A percentile compares a stretch with the other conserved stretches of the same genome.
Evolutionary conservation across 139 green algal species (phyloP).

Genomic region (Auxenochlorella protothecoides): DNA sequence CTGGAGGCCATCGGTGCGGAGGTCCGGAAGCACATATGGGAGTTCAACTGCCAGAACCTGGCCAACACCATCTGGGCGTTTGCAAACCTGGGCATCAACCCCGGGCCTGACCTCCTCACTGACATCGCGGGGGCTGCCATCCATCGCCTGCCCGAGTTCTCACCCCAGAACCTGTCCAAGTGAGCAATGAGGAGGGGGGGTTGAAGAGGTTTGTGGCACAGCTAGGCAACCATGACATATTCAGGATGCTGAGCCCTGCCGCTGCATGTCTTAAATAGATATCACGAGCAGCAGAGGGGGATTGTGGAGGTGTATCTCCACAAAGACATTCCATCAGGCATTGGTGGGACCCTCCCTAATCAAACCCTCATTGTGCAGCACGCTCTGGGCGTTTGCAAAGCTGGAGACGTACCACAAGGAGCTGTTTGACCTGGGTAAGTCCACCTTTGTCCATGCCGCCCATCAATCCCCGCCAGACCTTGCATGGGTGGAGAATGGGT

Average conservation of each 20-base stretch:
- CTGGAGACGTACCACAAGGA: slow-evolving; percentile 8
- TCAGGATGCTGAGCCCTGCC: no score
- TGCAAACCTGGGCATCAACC: slow-evolving; percentile 21
- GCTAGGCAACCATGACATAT: slow-evolving; percentile 1
- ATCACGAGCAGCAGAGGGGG: no score
- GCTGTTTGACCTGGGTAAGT: slow-evolving; percentile 10
- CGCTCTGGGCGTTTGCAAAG: slow-evolving; percentile 37
- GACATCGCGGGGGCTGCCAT: slow-evolving; percentile 21
- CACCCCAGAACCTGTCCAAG: slow-evolving; percentile 34
- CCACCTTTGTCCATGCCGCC: no score
- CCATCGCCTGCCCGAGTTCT: slow-evolving; percentile 23
- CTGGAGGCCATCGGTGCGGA: slow-evolving; percentile 22
- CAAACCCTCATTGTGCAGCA: not conserved
- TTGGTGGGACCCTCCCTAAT: no score
- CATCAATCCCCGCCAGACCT: no score
- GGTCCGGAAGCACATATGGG: slow-evolving; percentile 14
- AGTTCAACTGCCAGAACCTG: slow-evolving; percentile 48
- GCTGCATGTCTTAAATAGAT: no score
- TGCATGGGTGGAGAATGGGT: no score
- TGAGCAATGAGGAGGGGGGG: no score
- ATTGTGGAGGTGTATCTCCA: no score
- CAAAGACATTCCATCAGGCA: no score
- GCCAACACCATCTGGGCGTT: slow-evolving; percentile 39
- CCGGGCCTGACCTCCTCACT: slow-evolving; percentile 3
- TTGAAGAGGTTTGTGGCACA: no score